Evolutionary conservation across 768 basidiomycete genomes (phyloP).

Genomic region (Guyanaporus albipodus): DNA sequence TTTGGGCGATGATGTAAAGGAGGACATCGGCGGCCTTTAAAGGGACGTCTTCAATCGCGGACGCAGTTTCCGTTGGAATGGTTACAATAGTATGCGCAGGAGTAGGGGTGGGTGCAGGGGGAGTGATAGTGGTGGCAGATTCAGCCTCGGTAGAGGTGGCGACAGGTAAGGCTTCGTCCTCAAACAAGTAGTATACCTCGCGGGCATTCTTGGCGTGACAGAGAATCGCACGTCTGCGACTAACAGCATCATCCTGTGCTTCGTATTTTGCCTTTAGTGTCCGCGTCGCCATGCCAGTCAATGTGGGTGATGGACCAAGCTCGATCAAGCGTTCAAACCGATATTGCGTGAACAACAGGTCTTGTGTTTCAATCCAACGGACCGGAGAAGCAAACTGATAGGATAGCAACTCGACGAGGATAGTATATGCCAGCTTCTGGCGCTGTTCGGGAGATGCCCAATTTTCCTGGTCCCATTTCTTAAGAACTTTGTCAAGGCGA

Average conservation of each 20-base stretch:
- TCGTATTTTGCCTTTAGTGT: constrained; percentile 95
- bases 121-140: constrained; percentile 35
- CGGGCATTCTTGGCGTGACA: constrained; percentile 95
- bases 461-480: constrained; percentile 86
- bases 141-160: constrained; percentile 29
- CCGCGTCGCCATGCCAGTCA: constrained; percentile 90
- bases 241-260: constrained; percentile 77
- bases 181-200: constrained; percentile 97
- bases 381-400: constrained; percentile 99
- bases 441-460: constrained; percentile 83
- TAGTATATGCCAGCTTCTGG: constrained; percentile 91
- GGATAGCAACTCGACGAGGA: constrained; percentile 93
- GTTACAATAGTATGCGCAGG: constrained; percentile 41
- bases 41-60: constrained; percentile 83
- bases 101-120: constrained; percentile 40
- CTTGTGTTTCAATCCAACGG: constrained; percentile 99
- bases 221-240: constrained; percentile 73
- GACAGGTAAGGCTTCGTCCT: constrained; percentile 61
- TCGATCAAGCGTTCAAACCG: constrained; percentile 93
- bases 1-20: constrained; percentile 88
- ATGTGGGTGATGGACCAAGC: constrained; percentile 92
- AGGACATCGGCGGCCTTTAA: constrained; percentile 90
- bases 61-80: constrained; percentile 58
- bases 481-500: constrained; percentile 90
- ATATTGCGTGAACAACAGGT: constrained; percentile 83